A percentile compares a stretch with the other conserved stretches of the same genome.
Evolutionary conservation across 352 stramenopile genomes (phyloP).

Genomic region (Phytophthora uliginosa): DNA sequence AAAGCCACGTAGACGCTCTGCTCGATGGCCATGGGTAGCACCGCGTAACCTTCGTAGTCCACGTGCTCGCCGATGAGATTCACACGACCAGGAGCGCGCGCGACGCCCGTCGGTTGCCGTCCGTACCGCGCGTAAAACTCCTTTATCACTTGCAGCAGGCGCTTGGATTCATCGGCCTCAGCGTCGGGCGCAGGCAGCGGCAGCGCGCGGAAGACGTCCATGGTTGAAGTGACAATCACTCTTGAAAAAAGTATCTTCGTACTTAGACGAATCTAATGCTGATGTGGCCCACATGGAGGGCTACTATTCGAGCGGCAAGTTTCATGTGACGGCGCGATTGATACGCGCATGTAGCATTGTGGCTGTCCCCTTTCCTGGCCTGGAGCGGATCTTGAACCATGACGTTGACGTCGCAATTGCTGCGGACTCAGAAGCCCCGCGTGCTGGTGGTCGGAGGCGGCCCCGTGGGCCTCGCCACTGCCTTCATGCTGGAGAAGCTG

Average conservation of each 20-base stretch:
- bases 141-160: constrained; percentile 22
- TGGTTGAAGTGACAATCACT: constrained; percentile 35
- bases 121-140: constrained; percentile 47
- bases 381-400: constrained; percentile 6
- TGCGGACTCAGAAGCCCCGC: constrained; percentile 35
- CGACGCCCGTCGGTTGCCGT: constrained; percentile 38
- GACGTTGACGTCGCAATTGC: constrained; percentile 21
- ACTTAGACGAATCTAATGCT: constrained; percentile 4
- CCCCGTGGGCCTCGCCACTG: constrained; percentile 74
- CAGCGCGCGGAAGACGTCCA: constrained; percentile 31
- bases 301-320: constrained; percentile 23
- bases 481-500: constrained; percentile 76
- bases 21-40: constrained; percentile 85
- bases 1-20: constrained; percentile 73
- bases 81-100: constrained; percentile 78
- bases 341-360: constrained; percentile 28
- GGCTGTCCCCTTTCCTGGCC: neutral
- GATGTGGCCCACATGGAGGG: constrained; percentile 9
- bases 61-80: constrained; percentile 93
- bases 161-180: constrained; percentile 1
- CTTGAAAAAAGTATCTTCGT: constrained; percentile 20
- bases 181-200: constrained; percentile 10
- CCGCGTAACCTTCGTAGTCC: constrained; percentile 90
- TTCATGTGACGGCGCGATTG: constrained; percentile 24
- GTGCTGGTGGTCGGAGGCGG: constrained; percentile 85